phyloP scores from a whole-genome alignment of 306 rosid species.

The Corylus heterophylla region DNA sequence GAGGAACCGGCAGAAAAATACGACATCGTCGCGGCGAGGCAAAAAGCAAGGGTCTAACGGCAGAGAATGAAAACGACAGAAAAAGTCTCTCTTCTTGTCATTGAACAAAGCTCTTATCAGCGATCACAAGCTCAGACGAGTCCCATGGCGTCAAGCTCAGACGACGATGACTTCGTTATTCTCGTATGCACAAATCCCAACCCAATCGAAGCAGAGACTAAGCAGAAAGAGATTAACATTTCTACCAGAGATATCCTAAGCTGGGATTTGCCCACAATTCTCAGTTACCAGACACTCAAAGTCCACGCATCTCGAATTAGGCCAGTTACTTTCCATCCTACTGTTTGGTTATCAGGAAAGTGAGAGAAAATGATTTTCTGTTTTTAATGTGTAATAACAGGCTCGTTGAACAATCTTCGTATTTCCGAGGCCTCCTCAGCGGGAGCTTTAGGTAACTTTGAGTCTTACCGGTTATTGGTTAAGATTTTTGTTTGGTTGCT shows the following conservation, averaged over 20 bases:
- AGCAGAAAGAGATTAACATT: constrained; percentile 30
- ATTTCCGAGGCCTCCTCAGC: constrained; percentile 63
- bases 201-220: constrained; percentile 20
- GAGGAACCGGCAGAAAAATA: no score
- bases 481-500: constrained; percentile 8
- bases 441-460: constrained; percentile 67
- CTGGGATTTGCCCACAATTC: constrained; percentile 54
- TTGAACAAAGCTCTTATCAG: not conserved
- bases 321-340: constrained; percentile 23
- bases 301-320: constrained; percentile 51
- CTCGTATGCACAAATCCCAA: constrained; percentile 43
- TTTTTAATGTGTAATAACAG: constrained; percentile 33
- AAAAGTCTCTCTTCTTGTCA: not conserved
- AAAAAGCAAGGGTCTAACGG: no score
- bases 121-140: not conserved
- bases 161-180: constrained; percentile 43
- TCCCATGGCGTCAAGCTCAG: constrained; percentile 48
- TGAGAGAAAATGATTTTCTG: not conserved
- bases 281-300: constrained; percentile 37
- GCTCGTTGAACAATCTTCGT: constrained; percentile 56
- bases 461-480: not conserved
- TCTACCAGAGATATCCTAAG: constrained; percentile 38
- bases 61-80: no score
- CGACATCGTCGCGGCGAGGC: no score
- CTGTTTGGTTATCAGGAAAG: constrained; percentile 24